A percentile compares a stretch with the other conserved stretches of the same genome.
Conservation (phyloP, 345 rosid species). For the Lepidium africanum region DNA sequence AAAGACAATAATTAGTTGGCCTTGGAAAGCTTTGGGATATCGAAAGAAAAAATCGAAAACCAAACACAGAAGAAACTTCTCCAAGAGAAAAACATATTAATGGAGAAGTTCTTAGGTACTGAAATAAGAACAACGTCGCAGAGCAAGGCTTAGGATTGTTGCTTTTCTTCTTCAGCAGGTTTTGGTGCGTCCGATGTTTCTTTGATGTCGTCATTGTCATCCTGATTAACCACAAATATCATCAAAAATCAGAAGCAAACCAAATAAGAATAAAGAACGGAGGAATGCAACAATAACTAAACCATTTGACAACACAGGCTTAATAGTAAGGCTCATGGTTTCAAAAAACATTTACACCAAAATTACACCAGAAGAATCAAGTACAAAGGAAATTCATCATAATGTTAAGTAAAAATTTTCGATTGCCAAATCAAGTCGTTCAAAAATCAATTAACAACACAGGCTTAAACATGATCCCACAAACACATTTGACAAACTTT, state of each 20-base stretch:
- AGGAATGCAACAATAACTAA: neutral
- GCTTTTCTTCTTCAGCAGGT: slow-evolving; percentile 48
- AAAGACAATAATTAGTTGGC: slow-evolving; percentile 40
- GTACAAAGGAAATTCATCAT: too few relatives aligned
- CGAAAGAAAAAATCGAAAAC: slow-evolving; percentile 26
- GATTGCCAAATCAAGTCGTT: too few relatives aligned
- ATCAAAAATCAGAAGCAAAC: neutral
- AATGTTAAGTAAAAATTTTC: too few relatives aligned
- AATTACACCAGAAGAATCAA: too few relatives aligned
- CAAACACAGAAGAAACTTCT: slow-evolving; percentile 37
- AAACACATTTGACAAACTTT: neutral
- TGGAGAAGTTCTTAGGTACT: slow-evolving; percentile 41
- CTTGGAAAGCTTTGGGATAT: slow-evolving; percentile 21
- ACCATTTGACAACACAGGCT: neutral
- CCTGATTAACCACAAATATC: slow-evolving; percentile 34
- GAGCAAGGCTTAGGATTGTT: slow-evolving; percentile 29
- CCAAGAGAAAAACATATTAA: slow-evolving; percentile 53
- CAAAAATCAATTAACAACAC: neutral
- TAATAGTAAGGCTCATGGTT: too few relatives aligned
- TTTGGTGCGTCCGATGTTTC: slow-evolving; percentile 61
- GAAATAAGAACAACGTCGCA: slow-evolving; percentile 6
- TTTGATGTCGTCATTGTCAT: slow-evolving; percentile 73
- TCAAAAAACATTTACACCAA: too few relatives aligned
- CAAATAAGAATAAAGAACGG: neutral
- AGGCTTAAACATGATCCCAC: neutral